phyloP scores from a whole-genome alignment of 177 flowering plant species.

The Vitis hybrid region DNA sequence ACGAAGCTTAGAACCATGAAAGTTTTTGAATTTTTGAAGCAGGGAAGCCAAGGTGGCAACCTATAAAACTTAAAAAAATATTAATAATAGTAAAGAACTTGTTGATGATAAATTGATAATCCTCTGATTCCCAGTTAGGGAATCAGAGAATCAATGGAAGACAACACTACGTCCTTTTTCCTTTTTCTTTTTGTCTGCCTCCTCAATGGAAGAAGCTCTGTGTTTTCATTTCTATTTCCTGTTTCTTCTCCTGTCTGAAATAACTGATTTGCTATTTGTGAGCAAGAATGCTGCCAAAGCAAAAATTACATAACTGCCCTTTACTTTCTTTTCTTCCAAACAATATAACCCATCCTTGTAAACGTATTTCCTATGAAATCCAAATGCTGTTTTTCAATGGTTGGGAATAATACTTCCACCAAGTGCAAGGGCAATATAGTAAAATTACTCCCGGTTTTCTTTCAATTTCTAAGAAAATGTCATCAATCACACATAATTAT shows the following conservation, averaged over 20 bases:
- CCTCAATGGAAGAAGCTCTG: too few relatives aligned
- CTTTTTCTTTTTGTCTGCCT: neutral
- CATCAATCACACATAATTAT: neutral
- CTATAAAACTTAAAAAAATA: too few relatives aligned
- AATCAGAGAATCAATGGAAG: constrained; percentile 48
- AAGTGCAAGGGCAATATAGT: neutral
- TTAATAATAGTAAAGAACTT: too few relatives aligned
- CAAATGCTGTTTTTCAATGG: too few relatives aligned
- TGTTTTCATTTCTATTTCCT: too few relatives aligned
- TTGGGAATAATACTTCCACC: neutral
- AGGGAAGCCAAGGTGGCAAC: neutral
- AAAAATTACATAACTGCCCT: neutral
- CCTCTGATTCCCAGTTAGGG: constrained; percentile 35
- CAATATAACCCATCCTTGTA: too few relatives aligned
- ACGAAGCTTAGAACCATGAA: neutral
- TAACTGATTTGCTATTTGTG: constrained; percentile 6
- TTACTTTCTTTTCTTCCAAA: neutral
- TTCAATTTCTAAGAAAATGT: neutral
- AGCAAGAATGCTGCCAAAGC: too few relatives aligned
- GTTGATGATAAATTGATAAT: constrained; percentile 6
- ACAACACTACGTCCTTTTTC: constrained; percentile 2
- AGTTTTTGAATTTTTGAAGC: neutral
- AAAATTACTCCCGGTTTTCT: too few relatives aligned
- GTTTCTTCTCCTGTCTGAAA: neutral
- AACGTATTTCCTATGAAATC: too few relatives aligned